Evolutionary conservation across 2,329 filamentous ascomycete genomes (phyloP), one percentile per base, ranked within the genome.

Genomic region (Fusarium citri): DNA sequence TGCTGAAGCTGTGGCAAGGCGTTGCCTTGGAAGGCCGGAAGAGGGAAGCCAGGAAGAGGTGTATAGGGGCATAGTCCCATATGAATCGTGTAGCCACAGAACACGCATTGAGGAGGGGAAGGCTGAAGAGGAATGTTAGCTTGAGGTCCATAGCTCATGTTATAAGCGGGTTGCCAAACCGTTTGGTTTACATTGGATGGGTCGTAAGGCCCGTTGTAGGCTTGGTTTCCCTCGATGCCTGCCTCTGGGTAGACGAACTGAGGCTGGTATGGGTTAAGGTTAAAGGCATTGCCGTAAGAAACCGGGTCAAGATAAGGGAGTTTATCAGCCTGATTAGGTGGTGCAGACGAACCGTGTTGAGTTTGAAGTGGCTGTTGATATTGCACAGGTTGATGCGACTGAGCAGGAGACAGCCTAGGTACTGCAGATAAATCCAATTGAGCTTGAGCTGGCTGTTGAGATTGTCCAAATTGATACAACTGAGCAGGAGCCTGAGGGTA

Each of bases 1-100:
- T 37, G 46, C 18, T 48, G 8, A 22, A 31, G 26, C 25, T 42
- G 34, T 20, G 31, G 16, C 12, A 30, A 20, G 34, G 34, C 34
- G 34, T 37, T 6, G 18, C 6, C 34, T n/a, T 16, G 31, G 31
- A 34, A 34, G 15, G 6, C 15, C 8, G 31, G 16, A 34, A 34
- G 16, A 34, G 18, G 34, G 6, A 37, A n/a, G 18, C 18, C 34
- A 18, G 6, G 34, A 37, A 37, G 10, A 37, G 34, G 34, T 37
- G 3, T 3, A n/a, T n/a, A 34, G 23, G 37, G 25, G 15, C 59
- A 62, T 59, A 20, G 30, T 5, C 31, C 31, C 15, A n/a, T 14
- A 30, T 63, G 59, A 22, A 48, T 22, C 10, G n/a, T 14, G 26
- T 42, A 40, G 5, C 42, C 55, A 53, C 59, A 63, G 8, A 4